Percentiles rank a stretch among this genome's conserved stretches.
These are phyloP conservation scores for Mixia osmundae DNA, from an alignment of 1,284 basidiomycete species.

Conservation along the genomic window DNA sequence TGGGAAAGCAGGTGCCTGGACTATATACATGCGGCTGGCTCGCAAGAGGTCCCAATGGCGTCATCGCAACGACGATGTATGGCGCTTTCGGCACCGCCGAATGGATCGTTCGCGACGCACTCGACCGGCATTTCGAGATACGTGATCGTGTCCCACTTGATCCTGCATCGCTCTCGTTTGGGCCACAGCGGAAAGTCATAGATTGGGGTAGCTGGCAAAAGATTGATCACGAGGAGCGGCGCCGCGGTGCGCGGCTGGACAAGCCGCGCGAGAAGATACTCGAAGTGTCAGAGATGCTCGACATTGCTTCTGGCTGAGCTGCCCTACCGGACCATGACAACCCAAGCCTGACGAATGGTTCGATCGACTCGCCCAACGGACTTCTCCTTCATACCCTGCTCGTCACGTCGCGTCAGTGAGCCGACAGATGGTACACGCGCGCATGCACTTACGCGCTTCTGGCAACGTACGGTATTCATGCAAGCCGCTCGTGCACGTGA, in stretches of 20 bases:
- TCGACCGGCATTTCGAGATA: conserved; percentile 2
- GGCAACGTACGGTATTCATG: too few species aligned
- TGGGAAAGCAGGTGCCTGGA: conserved; percentile 27
- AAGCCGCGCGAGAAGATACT: conserved; percentile 18
- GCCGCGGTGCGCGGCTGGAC: conserved; percentile 10
- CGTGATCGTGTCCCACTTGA: neutral
- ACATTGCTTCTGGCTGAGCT: too few species aligned
- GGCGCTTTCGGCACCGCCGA: conserved; percentile 64
- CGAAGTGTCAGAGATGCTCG: conserved; percentile 15
- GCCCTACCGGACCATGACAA: too few species aligned
- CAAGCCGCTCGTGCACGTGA: too few species aligned
- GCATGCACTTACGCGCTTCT: too few species aligned
- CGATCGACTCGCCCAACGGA: too few species aligned
- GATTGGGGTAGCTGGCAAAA: conserved; percentile 16
- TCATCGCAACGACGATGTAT: conserved; percentile 83
- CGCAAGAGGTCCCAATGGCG: conserved; percentile 70
- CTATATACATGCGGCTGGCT: conserved; percentile 92
- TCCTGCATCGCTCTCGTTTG: neutral
- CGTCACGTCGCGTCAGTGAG: too few species aligned
- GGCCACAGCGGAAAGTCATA: conserved; percentile 6
- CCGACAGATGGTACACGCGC: too few species aligned
- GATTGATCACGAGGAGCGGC: conserved; percentile 14
- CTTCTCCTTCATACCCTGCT: too few species aligned
- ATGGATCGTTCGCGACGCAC: conserved; percentile 35
- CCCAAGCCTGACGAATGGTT: too few species aligned